These are phyloP conservation scores for Trichoderma sp. DNA, from an alignment of 2,329 filamentous ascomycete species.

Conservation along the genomic window DNA sequence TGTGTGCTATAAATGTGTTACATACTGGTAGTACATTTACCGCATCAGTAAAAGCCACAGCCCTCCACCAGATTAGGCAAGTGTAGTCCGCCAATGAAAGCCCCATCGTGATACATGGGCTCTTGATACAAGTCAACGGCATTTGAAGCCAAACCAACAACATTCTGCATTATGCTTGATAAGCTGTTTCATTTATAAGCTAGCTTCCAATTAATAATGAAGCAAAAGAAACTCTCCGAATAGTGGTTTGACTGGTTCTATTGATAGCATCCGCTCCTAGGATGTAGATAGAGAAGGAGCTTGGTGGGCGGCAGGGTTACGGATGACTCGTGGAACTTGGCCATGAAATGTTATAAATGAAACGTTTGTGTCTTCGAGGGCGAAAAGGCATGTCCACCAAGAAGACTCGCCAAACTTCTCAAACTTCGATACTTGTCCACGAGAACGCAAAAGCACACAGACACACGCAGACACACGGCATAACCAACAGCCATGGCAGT, in stretches of 20 bases:
- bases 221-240: neutral
- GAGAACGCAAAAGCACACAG: accelerated
- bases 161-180: neutral
- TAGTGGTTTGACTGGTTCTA: neutral
- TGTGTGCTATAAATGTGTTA: no score
- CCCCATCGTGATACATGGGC: neutral
- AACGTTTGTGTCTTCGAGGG: no score
- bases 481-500: neutral
- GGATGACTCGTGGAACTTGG: neutral
- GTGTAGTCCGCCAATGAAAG: no score
- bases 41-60: no score
- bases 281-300: neutral
- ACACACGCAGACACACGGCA: no score
- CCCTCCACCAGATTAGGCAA: no score
- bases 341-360: neutral
- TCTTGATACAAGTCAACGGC: neutral
- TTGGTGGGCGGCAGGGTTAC: neutral
- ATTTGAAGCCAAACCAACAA: neutral
- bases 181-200: neutral
- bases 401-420: neutral
- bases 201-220: neutral
- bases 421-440: neutral
- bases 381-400: no score
- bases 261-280: neutral
- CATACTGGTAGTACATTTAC: no score